Conservation (phyloP, 202 grass and related monocot species). For the Zizania palustris region DNA sequence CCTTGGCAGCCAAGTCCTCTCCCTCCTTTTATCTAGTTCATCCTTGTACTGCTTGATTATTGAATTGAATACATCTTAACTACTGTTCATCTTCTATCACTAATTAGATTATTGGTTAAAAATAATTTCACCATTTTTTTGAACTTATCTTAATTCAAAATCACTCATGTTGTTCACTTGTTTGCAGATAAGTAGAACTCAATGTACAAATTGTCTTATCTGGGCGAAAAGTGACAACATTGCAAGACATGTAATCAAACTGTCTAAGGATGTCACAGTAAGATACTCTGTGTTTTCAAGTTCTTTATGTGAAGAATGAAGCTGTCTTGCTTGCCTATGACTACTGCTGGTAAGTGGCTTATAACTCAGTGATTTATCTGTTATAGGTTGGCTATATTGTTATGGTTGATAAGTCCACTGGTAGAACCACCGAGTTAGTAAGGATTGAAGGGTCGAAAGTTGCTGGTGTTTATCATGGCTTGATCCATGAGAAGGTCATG, state of each 20-base stretch:
- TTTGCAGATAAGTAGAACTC: conserved; percentile 62
- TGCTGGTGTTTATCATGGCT: conserved; percentile 74
- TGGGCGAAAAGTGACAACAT: conserved; percentile 80
- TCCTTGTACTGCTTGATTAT: too few relatives aligned
- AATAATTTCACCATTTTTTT: conserved; percentile 5
- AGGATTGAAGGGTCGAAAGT: conserved; percentile 79
- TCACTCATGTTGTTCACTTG: neutral
- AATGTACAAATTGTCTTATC: conserved; percentile 70
- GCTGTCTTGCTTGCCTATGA: neutral
- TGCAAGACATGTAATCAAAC: conserved; percentile 59
- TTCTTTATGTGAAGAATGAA: neutral
- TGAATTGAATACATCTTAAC: too few relatives aligned
- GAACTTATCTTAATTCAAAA: conserved; percentile 23
- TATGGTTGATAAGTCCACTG: conserved; percentile 76
- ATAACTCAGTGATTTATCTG: neutral
- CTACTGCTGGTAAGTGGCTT: neutral
- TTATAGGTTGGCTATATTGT: conserved; percentile 94
- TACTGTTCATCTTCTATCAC: too few relatives aligned
- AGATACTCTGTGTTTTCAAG: conserved; percentile 14
- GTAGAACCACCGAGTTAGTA: conserved; percentile 58
- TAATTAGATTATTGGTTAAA: too few relatives aligned
- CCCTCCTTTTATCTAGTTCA: too few relatives aligned
- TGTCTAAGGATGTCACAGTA: conserved; percentile 71
- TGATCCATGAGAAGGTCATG: conserved; percentile 67
- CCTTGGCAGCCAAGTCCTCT: too few relatives aligned